A percentile compares a stretch with the other conserved stretches of the same genome.
Evolutionary conservation across 257 asterid genomes (phyloP).

Genomic region (Coffea canephora): DNA sequence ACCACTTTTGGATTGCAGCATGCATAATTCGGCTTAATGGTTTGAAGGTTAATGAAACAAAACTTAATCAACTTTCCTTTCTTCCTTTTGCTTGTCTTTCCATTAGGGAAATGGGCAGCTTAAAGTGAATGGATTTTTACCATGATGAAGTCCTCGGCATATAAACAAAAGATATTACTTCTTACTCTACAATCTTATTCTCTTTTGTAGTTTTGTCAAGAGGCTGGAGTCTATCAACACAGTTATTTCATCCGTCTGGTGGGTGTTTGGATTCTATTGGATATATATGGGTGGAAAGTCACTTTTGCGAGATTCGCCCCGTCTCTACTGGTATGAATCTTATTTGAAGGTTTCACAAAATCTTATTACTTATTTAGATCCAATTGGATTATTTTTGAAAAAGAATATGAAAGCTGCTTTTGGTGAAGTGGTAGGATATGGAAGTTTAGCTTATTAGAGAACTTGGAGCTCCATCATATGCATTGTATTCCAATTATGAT

Average conservation of each 20-base stretch:
- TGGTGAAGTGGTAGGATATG: not conserved
- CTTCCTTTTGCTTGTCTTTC: not conserved
- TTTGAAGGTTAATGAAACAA: not conserved
- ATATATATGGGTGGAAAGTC: constrained; percentile 70
- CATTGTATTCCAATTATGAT: not conserved
- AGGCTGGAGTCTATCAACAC: constrained; percentile 69
- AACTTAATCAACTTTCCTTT: not conserved
- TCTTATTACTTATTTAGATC: not conserved
- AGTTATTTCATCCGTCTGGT: constrained; percentile 78
- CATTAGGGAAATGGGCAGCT: not conserved
- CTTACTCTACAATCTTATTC: not conserved
- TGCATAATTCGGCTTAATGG: not conserved
- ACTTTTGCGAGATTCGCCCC: constrained; percentile 78
- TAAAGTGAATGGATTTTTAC: not conserved
- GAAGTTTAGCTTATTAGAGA: not conserved
- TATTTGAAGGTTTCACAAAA: constrained; percentile 16
- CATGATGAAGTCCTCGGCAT: too few species aligned
- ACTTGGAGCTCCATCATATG: not conserved
- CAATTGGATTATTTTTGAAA: not conserved
- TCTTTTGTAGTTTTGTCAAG: constrained; percentile 56
- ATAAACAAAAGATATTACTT: not conserved
- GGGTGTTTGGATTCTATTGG: constrained; percentile 95
- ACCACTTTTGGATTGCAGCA: not conserved
- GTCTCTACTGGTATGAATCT: constrained; percentile 68
- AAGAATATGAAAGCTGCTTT: not conserved